Evolutionary conservation across 352 stramenopile species (phyloP).

Genomic region (Globisporangium cederbergense): DNA sequence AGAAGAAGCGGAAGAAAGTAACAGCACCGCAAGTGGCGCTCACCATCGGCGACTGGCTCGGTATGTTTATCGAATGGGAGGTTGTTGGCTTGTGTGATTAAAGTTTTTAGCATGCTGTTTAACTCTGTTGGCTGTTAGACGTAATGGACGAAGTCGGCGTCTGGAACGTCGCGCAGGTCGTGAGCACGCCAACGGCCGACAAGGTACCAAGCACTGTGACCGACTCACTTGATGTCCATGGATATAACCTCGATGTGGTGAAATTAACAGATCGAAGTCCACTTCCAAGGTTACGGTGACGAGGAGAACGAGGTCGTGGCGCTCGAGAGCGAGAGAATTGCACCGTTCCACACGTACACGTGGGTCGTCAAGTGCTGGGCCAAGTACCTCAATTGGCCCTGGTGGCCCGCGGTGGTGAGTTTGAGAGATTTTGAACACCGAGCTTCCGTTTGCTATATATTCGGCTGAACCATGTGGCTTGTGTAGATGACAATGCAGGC

Average conservation of each 20-base stretch:
- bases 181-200: neutral
- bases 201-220: neutral
- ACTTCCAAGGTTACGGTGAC: conserved; percentile 52
- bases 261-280: conserved; percentile 20
- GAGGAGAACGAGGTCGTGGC: conserved; percentile 52
- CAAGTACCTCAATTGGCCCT: conserved; percentile 67
- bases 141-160: conserved; percentile 12
- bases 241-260: neutral
- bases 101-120: neutral
- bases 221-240: neutral
- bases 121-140: neutral
- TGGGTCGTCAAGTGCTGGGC: conserved; percentile 72
- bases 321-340: conserved; percentile 48
- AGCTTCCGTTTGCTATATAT: neutral
- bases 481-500: conserved; percentile 54
- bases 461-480: neutral
- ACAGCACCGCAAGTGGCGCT: neutral
- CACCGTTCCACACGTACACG: conserved; percentile 68
- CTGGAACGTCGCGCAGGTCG: conserved; percentile 12
- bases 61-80: neutral
- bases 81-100: neutral
- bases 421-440: neutral
- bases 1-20: neutral
- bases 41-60: conserved; percentile 16
- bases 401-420: conserved; percentile 55